A percentile compares a stretch with the other conserved stretches of the same genome.
Evolutionary conservation across 1,284 basidiomycete genomes (phyloP).

Genomic region (Ustilago bromivora): DNA sequence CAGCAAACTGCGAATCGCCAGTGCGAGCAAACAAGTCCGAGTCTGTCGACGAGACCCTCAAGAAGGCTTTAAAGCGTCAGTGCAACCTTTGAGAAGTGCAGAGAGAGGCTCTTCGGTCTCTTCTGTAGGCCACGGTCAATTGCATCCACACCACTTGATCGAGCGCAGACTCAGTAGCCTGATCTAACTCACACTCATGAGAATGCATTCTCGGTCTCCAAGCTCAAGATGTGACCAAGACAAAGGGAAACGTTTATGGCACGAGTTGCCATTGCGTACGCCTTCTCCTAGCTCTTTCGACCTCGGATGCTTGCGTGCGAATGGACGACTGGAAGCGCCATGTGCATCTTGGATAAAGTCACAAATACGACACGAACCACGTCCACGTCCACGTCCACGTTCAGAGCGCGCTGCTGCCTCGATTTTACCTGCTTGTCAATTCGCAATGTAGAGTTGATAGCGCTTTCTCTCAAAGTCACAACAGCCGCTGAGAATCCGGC

Average conservation of each 20-base stretch:
- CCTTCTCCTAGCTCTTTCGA: background rate
- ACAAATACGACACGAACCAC: conserved; percentile 36
- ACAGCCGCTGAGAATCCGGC: conserved; percentile 16
- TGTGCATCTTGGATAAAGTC: conserved; percentile 20
- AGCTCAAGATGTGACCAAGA: conserved; percentile 9
- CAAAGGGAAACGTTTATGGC: background rate
- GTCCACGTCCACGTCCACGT: conserved; percentile 13
- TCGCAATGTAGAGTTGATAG: conserved; percentile 18
- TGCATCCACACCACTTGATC: too few relatives aligned
- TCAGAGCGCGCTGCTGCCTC: background rate
- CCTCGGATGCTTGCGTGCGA: background rate
- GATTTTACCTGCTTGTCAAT: background rate
- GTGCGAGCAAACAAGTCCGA: too few relatives aligned
- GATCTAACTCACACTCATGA: too few relatives aligned
- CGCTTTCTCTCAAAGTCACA: conserved; percentile 16
- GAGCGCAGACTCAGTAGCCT: background rate
- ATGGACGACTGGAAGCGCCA: background rate
- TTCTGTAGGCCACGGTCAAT: too few relatives aligned
- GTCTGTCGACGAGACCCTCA: too few relatives aligned
- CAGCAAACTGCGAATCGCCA: too few relatives aligned
- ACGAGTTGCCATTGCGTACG: conserved; percentile 7
- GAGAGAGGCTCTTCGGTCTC: too few relatives aligned
- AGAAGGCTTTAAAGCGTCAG: too few relatives aligned
- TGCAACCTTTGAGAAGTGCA: too few relatives aligned
- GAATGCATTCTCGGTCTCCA: background rate